Evolutionary conservation across 352 stramenopile genomes (phyloP).

Genomic region (Globisporangium recalcitrans): DNA sequence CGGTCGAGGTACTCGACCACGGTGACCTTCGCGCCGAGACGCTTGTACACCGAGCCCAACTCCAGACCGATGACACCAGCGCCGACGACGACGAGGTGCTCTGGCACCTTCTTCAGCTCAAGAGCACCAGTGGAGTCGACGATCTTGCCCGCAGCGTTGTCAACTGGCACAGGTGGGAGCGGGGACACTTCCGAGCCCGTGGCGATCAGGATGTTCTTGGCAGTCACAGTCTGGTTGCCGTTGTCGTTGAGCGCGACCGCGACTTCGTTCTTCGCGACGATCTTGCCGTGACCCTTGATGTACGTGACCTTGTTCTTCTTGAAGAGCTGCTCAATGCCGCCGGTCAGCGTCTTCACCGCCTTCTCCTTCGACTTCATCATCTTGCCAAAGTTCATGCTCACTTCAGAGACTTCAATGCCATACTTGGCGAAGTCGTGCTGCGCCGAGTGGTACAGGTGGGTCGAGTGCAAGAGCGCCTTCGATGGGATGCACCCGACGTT

Average conservation of each 20-base stretch:
- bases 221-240: slow-evolving; percentile 89
- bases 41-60: slow-evolving; percentile 97
- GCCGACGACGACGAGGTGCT: slow-evolving; percentile 96
- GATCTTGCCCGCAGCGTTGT: slow-evolving; percentile 96
- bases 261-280: slow-evolving; percentile 91
- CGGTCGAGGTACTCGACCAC: slow-evolving; percentile 98
- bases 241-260: slow-evolving; percentile 89
- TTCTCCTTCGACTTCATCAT: slow-evolving; percentile 97
- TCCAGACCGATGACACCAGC: slow-evolving; percentile 98
- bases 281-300: slow-evolving; percentile 95
- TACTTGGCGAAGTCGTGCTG: slow-evolving; percentile 96
- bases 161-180: slow-evolving; percentile 93
- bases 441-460: slow-evolving; percentile 95
- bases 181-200: slow-evolving; percentile 90
- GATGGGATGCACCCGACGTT: slow-evolving; percentile 99
- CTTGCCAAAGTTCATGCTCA: slow-evolving; percentile 93
- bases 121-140: slow-evolving; percentile 98
- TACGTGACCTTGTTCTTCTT: slow-evolving; percentile 99
- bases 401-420: slow-evolving; percentile 88
- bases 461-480: slow-evolving; percentile 95
- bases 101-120: slow-evolving; percentile 89
- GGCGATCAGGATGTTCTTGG: slow-evolving; percentile 97
- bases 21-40: slow-evolving; percentile 93
- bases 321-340: slow-evolving; percentile 97
- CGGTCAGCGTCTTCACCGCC: slow-evolving; percentile 92